These are phyloP conservation scores for Coemansia sp. DNA, from an alignment of 192 early-diverging fungal genomes.

Conservation along the genomic window DNA sequence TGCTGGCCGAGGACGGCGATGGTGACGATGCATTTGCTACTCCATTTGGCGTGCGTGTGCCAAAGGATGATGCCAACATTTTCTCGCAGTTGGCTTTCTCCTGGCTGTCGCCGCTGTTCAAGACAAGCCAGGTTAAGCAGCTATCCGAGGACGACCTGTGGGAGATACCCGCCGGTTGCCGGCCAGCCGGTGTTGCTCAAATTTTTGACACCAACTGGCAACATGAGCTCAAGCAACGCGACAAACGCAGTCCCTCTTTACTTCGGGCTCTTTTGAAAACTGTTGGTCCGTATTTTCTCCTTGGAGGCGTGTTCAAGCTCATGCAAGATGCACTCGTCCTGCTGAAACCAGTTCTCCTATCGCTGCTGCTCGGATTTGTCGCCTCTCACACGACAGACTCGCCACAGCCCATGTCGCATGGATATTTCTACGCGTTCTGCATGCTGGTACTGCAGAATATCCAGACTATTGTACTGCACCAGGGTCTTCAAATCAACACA, in stretches of 20 bases:
- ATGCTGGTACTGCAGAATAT: conserved; percentile 75
- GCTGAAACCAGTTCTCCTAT: conserved; percentile 75
- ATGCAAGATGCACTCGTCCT: conserved; percentile 74
- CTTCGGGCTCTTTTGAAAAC: conserved; percentile 58
- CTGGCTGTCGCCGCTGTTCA: conserved; percentile 86
- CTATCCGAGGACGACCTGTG: conserved; percentile 74
- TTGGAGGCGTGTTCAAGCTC: conserved; percentile 77
- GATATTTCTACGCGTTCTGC: conserved; percentile 73
- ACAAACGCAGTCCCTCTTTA: conserved; percentile 59
- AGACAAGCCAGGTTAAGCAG: conserved; percentile 68
- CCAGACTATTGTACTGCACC: conserved; percentile 82
- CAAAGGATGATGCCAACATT: conserved; percentile 77
- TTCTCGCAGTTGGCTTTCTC: conserved; percentile 78
- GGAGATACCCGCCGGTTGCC: conserved; percentile 60
- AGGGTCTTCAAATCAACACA: conserved; percentile 81
- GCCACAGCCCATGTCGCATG: conserved; percentile 66
- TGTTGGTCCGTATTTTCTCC: conserved; percentile 64
- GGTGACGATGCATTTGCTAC: not conserved
- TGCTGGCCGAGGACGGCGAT: conserved; percentile 9
- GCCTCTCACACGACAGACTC: conserved; percentile 23
- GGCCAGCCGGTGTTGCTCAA: conserved; percentile 57
- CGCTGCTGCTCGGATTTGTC: conserved; percentile 66
- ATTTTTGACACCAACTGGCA: conserved; percentile 71
- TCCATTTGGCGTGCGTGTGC: conserved; percentile 38
- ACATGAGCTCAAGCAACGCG: conserved; percentile 58